These are phyloP conservation scores for Plasmodium falciparum DNA, from an alignment of 169 alveolate species.

Conservation along the genomic window DNA sequence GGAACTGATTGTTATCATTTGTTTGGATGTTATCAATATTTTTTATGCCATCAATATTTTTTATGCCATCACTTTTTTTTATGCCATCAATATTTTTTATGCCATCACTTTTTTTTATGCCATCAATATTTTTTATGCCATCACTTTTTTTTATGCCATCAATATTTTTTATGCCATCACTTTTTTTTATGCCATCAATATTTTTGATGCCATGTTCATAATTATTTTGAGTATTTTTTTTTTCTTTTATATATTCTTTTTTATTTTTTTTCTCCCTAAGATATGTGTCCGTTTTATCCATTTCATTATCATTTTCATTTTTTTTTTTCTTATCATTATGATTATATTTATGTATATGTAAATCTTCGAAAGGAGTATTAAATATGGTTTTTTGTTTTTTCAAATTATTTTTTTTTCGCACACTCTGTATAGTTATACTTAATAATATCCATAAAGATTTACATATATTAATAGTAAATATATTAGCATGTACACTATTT, in stretches of 20 bases:
- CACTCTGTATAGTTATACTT: conserved; percentile 60
- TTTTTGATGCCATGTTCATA: too few species aligned
- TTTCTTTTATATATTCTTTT: background rate
- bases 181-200: background rate
- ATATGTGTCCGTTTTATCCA: background rate
- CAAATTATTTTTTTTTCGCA: conserved; percentile 46
- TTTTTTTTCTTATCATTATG: background rate
- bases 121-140: too few species aligned
- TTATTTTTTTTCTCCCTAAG: background rate
- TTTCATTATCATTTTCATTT: background rate
- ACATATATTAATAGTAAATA: conserved; percentile 38
- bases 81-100: background rate
- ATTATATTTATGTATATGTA: conserved; percentile 2
- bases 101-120: background rate
- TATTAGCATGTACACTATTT: background rate
- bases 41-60: background rate
- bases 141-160: background rate
- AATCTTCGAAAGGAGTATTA: conserved; percentile 17
- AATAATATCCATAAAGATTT: conserved; percentile 60
- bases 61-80: background rate
- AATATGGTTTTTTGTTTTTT: conserved; percentile 50
- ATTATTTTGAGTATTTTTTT: background rate
- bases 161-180: background rate
- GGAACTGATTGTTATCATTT: background rate
- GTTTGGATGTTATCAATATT: background rate